These are phyloP conservation scores for Termitomyces sp. DNA, from an alignment of 768 basidiomycete genomes.

Conservation along the genomic window DNA sequence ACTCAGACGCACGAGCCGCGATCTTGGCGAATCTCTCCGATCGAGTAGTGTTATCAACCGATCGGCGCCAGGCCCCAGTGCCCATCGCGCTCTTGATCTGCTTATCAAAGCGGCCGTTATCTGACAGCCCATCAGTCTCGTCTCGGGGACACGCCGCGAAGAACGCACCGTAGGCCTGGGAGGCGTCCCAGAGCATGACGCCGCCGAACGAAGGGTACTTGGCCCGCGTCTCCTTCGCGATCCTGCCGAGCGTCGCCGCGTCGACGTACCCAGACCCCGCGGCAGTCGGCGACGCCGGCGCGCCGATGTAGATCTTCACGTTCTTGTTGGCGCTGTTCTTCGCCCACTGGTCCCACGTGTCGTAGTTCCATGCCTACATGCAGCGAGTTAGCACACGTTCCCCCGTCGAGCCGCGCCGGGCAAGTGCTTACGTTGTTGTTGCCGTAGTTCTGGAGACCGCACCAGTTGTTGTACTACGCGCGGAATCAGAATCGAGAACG, in stretches of 20 bases:
- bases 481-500: neutral
- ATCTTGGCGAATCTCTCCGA: constrained; percentile 1
- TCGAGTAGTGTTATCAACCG: neutral
- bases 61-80: neutral
- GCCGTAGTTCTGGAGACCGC: constrained; percentile 32
- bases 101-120: constrained; percentile 33
- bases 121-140: constrained; percentile 6
- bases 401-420: too few relatives aligned
- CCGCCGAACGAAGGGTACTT: constrained; percentile 52
- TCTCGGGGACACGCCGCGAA: too few relatives aligned
- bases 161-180: constrained; percentile 29
- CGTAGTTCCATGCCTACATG: constrained; percentile 38
- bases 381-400: neutral
- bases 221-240: constrained; percentile 32
- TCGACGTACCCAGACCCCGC: constrained; percentile 48
- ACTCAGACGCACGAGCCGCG: neutral
- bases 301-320: constrained; percentile 53
- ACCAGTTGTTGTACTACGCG: constrained; percentile 15
- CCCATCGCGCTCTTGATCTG: constrained; percentile 34
- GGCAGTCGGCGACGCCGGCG: constrained; percentile 42
- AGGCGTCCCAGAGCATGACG: constrained; percentile 37
- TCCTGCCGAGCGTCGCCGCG: constrained; percentile 30
- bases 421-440: constrained; percentile 24
- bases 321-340: constrained; percentile 43
- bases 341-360: constrained; percentile 47